Conservation (phyloP, 2,329 filamentous ascomycete genomes). For the Chalara sp. region DNA sequence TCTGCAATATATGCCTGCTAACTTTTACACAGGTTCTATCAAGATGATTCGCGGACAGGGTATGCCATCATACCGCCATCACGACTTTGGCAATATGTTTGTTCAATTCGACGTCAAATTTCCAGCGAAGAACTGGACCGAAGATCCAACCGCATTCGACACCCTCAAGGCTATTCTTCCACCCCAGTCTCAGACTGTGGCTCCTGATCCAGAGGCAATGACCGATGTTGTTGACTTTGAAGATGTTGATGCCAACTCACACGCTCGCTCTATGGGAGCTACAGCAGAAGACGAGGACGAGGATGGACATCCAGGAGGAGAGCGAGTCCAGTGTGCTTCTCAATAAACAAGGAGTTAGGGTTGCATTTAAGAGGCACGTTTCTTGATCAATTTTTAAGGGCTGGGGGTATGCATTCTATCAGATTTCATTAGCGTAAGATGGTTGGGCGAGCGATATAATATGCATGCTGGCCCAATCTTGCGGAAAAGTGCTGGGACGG, state of each 20-base stretch:
- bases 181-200: conserved; percentile 48
- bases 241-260: conserved; percentile 67
- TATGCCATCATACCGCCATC: conserved; percentile 94
- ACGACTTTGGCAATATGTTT: conserved; percentile 93
- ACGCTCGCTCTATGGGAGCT: conserved; percentile 62
- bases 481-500: too few species aligned
- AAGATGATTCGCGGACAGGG: conserved; percentile 95
- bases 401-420: too few species aligned
- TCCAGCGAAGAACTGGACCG: conserved; percentile 69
- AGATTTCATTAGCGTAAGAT: too few species aligned
- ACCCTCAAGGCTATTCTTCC: conserved; percentile 82
- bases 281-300: conserved; percentile 67
- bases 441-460: too few species aligned
- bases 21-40: conserved; percentile 59
- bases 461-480: too few species aligned
- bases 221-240: conserved; percentile 84
- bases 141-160: conserved; percentile 64
- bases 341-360: conserved; percentile 48
- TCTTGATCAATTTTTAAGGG: too few species aligned
- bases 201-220: conserved; percentile 79
- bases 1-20: conserved; percentile 16
- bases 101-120: conserved; percentile 98
- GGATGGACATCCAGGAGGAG: conserved; percentile 62
- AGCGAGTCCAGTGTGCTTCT: conserved; percentile 80
- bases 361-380: too few species aligned